Percentiles rank a stretch among this genome's conserved stretches.
Evolutionary conservation across 1,284 basidiomycete species (phyloP).

Genomic region (Entoloma clypeatum): DNA sequence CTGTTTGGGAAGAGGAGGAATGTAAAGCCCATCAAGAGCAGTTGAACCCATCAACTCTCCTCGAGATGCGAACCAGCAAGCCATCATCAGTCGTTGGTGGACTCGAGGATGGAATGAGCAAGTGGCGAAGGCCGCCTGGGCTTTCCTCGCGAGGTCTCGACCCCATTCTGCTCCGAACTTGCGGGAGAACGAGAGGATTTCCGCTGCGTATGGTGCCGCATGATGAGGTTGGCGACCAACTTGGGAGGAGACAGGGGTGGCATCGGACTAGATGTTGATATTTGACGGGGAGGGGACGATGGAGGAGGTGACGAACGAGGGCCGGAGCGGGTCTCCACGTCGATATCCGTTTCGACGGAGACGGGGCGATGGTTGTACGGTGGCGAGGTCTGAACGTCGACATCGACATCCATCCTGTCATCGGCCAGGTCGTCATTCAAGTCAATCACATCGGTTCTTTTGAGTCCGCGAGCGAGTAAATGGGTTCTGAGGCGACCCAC

Average conservation of each 20-base stretch:
- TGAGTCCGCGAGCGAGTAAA: constrained; percentile 17
- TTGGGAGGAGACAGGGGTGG: constrained; percentile 9
- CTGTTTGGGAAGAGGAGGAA: no score
- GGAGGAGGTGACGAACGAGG: constrained; percentile 1
- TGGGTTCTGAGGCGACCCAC: constrained; percentile 17
- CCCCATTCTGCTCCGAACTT: constrained; percentile 8
- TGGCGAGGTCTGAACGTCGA: constrained; percentile 4
- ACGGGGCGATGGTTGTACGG: no score
- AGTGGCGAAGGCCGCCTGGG: constrained; percentile 15
- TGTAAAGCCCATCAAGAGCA: no score
- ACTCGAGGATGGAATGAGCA: constrained; percentile 2
- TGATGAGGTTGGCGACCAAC: constrained; percentile 17
- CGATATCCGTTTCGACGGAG: constrained; percentile 22
- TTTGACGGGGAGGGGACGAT: constrained; percentile 9
- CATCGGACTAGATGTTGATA: constrained; percentile 8
- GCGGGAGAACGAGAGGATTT: constrained; percentile 9
- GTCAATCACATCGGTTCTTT: constrained; percentile 13
- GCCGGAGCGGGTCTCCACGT: constrained; percentile 14
- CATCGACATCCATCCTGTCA: constrained; percentile 17
- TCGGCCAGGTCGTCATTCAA: constrained; percentile 9
- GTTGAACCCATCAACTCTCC: no score
- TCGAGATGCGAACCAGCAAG: no score
- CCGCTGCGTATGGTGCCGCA: constrained; percentile 15
- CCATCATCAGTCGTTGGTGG: no score
- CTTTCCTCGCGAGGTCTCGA: no score